These are phyloP conservation scores for Tubosaeta sp. DNA, from an alignment of 768 basidiomycete species.

Conservation along the genomic window DNA sequence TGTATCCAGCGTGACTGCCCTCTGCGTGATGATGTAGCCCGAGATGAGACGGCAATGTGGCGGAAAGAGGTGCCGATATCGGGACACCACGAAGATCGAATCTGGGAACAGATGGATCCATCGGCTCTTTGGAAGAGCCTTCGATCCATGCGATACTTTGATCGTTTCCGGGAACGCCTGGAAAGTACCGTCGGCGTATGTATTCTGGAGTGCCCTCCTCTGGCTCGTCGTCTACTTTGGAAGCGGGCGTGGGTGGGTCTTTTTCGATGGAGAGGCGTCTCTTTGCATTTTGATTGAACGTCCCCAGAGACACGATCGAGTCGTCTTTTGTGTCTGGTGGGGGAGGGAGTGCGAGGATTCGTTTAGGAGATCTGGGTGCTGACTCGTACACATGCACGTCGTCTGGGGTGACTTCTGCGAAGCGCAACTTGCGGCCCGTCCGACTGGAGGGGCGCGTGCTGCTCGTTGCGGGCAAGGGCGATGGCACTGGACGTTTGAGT, in stretches of 20 bases:
- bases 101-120: slow-evolving; percentile 38
- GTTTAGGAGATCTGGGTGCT: slow-evolving; percentile 71
- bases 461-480: slow-evolving; percentile 41
- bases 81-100: slow-evolving; percentile 76
- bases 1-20: slow-evolving; percentile 75
- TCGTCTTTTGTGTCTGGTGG: slow-evolving; percentile 24
- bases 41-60: slow-evolving; percentile 71
- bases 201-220: slow-evolving; percentile 78
- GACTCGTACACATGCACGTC: slow-evolving; percentile 84
- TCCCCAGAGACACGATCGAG: slow-evolving; percentile 36
- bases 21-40: slow-evolving; percentile 92
- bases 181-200: slow-evolving; percentile 82
- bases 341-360: slow-evolving; percentile 53
- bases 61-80: slow-evolving; percentile 52
- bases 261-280: slow-evolving; percentile 2
- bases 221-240: slow-evolving; percentile 26
- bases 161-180: slow-evolving; percentile 60
- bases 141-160: slow-evolving; percentile 81
- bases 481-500: slow-evolving; percentile 30
- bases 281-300: slow-evolving; percentile 28
- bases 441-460: slow-evolving; percentile 59
- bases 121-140: slow-evolving; percentile 9
- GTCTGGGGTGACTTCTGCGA: slow-evolving; percentile 68
- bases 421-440: slow-evolving; percentile 56
- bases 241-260: neutral